These are phyloP conservation scores for Pseudocercospora macadamiae DNA, from an alignment of 2,329 filamentous ascomycete species.

Conservation along the genomic window DNA sequence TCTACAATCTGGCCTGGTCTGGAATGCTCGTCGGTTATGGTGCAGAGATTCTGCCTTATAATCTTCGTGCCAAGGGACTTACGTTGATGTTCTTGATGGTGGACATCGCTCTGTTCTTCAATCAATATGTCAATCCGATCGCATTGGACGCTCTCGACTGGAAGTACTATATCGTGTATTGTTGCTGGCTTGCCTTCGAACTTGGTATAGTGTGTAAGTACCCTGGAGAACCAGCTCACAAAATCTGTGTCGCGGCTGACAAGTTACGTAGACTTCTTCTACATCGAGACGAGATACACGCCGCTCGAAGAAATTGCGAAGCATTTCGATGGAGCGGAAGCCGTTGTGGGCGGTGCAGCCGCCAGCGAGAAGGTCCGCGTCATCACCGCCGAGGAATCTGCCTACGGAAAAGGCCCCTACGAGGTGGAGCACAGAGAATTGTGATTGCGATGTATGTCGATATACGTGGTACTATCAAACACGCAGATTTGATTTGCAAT, in stretches of 20 bases:
- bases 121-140: conserved; percentile 42
- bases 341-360: conserved; percentile 41
- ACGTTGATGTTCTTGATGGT: conserved; percentile 51
- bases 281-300: conserved; percentile 49
- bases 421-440: conserved; percentile 33
- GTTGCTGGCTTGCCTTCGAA: conserved; percentile 38
- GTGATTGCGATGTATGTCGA: too few relatives aligned
- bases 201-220: conserved; percentile 33
- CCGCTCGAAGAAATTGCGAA: conserved; percentile 52
- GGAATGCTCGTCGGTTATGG: conserved; percentile 50
- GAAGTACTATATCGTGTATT: conserved; percentile 39
- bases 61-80: conserved; percentile 50
- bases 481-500: not conserved
- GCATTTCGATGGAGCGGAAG: conserved; percentile 49
- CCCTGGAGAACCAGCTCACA: not conserved
- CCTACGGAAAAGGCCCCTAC: conserved; percentile 28
- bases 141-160: conserved; percentile 32
- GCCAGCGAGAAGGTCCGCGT: conserved; percentile 39
- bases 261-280: conserved; percentile 32
- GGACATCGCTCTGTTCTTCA: conserved; percentile 50
- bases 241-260: not conserved
- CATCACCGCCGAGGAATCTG: conserved; percentile 32
- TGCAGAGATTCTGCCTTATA: conserved; percentile 52
- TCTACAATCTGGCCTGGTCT: conserved; percentile 47
- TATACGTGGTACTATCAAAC: not conserved